Conservation (phyloP, 2,329 filamentous ascomycete genomes). For the Ploettnerulaceae sp. region DNA sequence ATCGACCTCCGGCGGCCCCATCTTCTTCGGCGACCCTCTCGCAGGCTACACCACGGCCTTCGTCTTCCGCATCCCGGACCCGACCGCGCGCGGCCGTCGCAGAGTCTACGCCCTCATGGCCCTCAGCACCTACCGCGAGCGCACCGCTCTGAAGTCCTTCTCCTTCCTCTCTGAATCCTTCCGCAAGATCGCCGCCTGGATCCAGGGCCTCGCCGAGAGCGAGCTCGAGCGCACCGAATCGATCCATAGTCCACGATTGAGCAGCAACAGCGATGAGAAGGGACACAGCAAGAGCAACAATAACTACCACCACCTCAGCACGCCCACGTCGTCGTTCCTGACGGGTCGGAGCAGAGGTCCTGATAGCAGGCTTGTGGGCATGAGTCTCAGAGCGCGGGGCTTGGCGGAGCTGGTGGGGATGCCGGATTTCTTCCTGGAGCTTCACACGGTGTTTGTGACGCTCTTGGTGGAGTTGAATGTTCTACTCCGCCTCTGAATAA, state of each 20-base stretch:
- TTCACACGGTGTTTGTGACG: slow-evolving; percentile 60
- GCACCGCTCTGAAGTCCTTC: slow-evolving; percentile 61
- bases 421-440: slow-evolving; percentile 63
- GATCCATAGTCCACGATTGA: slow-evolving; percentile 10
- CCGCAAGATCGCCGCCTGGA: slow-evolving; percentile 60
- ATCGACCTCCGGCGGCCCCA: slow-evolving; percentile 58
- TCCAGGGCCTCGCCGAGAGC: slow-evolving; percentile 58
- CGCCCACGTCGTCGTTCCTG: slow-evolving; percentile 23
- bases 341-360: slow-evolving; percentile 26
- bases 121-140: slow-evolving; percentile 60
- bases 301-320: background rate
- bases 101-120: slow-evolving; percentile 65
- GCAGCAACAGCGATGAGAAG: background rate
- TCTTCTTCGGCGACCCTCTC: slow-evolving; percentile 62
- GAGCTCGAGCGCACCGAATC: slow-evolving; percentile 48
- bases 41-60: slow-evolving; percentile 66
- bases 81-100: slow-evolving; percentile 62
- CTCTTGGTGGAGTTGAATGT: slow-evolving; percentile 47
- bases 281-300: background rate
- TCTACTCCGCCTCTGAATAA: slow-evolving; percentile 13
- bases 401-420: slow-evolving; percentile 61
- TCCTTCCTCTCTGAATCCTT: slow-evolving; percentile 58
- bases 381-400: slow-evolving; percentile 54
- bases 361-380: slow-evolving; percentile 36
- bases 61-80: slow-evolving; percentile 64